Evolutionary conservation across 208 protist species (phyloP).

Genomic region (Acanthamoeba quina): DNA sequence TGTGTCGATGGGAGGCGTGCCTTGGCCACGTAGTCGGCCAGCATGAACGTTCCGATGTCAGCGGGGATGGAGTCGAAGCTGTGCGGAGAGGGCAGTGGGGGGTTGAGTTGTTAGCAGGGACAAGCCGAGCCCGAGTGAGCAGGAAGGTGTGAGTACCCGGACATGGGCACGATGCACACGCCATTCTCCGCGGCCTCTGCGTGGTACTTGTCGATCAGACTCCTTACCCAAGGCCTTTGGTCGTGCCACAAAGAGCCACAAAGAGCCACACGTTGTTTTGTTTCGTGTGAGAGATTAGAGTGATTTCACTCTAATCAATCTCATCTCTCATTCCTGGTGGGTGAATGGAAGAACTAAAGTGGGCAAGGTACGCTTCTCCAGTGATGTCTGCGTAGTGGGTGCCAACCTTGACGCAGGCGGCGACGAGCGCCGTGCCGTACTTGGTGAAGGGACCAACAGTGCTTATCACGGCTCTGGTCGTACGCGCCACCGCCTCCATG

Average conservation of each 20-base stretch:
- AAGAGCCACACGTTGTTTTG: background rate
- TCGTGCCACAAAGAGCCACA: background rate
- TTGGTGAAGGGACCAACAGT: conserved; percentile 78
- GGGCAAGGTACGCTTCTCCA: conserved; percentile 76
- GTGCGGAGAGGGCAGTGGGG: background rate
- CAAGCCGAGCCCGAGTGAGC: background rate
- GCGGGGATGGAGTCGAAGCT: conserved; percentile 84
- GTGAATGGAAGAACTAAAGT: background rate
- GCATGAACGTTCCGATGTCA: conserved; percentile 71
- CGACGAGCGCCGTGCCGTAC: conserved; percentile 78
- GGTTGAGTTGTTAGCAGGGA: background rate
- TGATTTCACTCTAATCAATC: background rate
- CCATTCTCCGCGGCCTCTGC: conserved; percentile 59
- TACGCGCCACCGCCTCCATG: conserved; percentile 38
- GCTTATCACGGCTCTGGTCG: conserved; percentile 40
- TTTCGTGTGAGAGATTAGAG: background rate
- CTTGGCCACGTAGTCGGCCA: conserved; percentile 38
- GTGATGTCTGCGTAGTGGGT: conserved; percentile 86
- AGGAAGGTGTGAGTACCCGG: conserved; percentile 24
- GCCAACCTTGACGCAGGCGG: conserved; percentile 78
- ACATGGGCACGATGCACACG: conserved; percentile 83
- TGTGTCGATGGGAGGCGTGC: background rate
- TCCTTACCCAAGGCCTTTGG: conserved; percentile 78
- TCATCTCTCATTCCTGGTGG: no score
- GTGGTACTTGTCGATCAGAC: conserved; percentile 81